These are phyloP conservation scores for Zizania latifolia DNA, from an alignment of 176 grass and related monocot species.

Conservation along the genomic window DNA sequence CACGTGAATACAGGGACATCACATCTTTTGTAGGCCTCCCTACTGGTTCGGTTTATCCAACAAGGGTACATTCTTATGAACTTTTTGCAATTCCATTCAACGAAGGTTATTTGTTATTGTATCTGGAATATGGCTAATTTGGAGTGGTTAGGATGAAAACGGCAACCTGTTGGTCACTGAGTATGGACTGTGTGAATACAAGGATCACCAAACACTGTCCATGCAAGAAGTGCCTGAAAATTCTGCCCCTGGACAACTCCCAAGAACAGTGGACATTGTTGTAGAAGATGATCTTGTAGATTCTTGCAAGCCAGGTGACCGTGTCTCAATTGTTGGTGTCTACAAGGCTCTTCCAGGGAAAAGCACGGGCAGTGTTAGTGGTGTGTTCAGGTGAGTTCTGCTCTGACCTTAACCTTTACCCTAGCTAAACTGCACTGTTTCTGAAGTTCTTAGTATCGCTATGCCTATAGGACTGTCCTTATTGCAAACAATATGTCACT, in stretches of 20 bases:
- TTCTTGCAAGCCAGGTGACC: slow-evolving; percentile 98
- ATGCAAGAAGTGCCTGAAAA: slow-evolving; percentile 99
- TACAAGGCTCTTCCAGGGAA: slow-evolving; percentile 97
- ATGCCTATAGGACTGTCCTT: slow-evolving; percentile 71
- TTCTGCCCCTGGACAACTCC: slow-evolving; percentile 90
- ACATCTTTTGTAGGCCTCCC: slow-evolving; percentile 85
- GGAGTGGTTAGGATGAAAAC: slow-evolving; percentile 67
- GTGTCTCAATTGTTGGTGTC: slow-evolving; percentile 86
- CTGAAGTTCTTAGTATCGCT: slow-evolving; percentile 26
- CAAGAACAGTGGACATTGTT: slow-evolving; percentile 90
- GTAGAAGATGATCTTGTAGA: slow-evolving; percentile 96
- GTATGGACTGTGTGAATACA: slow-evolving; percentile 91
- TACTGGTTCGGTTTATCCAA: slow-evolving; percentile 95
- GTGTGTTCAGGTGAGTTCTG: slow-evolving; percentile 79
- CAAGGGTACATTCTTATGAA: slow-evolving; percentile 53
- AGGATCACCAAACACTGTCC: slow-evolving; percentile 91
- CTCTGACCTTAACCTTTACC: not conserved
- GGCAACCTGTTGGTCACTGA: slow-evolving; percentile 92
- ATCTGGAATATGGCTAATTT: slow-evolving; percentile 6
- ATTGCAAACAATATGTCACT: slow-evolving; percentile 91
- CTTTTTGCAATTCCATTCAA: not conserved
- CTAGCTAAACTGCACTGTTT: not conserved
- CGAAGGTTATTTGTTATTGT: not conserved
- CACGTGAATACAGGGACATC: slow-evolving; percentile 94
- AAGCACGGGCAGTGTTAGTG: slow-evolving; percentile 98